Conservation (phyloP, 441 rosid species). For the Mallotus japonicus region DNA sequence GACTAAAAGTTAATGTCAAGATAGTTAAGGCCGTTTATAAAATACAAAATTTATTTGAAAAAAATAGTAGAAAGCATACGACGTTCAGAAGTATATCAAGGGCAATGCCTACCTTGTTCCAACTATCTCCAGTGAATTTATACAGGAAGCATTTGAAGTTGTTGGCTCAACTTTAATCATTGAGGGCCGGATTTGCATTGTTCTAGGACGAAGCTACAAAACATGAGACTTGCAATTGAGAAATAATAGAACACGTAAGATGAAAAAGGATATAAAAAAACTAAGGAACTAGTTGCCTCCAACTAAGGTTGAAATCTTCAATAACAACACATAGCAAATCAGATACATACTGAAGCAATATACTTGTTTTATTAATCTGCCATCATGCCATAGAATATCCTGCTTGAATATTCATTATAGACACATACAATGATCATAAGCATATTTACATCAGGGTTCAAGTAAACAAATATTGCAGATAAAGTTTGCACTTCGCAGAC, state of each 20-base stretch:
- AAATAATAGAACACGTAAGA: background rate
- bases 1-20: background rate
- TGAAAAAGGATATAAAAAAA: background rate
- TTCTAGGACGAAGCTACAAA: conserved; percentile 48
- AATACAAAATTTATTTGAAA: background rate
- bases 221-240: background rate
- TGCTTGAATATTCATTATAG: background rate
- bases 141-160: conserved; percentile 27
- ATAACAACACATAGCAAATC: background rate
- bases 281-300: background rate
- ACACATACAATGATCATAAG: background rate
- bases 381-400: background rate
- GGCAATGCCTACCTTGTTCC: conserved; percentile 45
- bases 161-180: conserved; percentile 66
- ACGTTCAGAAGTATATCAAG: background rate
- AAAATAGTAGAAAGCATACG: background rate
- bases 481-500: no score
- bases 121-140: conserved; percentile 65
- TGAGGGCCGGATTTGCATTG: conserved; percentile 55
- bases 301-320: background rate
- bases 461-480: background rate
- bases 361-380: background rate
- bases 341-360: background rate
- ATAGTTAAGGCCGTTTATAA: background rate
- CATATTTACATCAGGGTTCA: background rate